Evolutionary conservation across 768 basidiomycete species (phyloP).

Genomic region (Boletus reticulatus): DNA sequence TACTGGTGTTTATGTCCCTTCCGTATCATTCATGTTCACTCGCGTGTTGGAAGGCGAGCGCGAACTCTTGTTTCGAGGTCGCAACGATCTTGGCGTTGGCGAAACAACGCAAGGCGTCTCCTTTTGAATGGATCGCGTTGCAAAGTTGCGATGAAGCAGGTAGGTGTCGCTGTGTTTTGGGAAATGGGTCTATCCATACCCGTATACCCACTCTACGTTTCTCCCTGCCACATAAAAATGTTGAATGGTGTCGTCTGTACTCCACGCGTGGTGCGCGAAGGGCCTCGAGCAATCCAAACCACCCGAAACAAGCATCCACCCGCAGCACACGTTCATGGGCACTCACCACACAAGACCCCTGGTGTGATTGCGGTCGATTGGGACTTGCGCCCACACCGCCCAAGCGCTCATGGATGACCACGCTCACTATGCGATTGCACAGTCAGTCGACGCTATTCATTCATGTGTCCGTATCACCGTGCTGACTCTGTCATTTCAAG

Average conservation of each 20-base stretch:
- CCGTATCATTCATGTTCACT: too few relatives aligned
- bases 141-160: conserved; percentile 49
- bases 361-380: conserved; percentile 63
- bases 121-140: conserved; percentile 34
- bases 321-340: conserved; percentile 57
- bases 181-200: neutral
- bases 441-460: conserved; percentile 39
- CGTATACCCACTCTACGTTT: too few relatives aligned
- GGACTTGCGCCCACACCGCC: conserved; percentile 65
- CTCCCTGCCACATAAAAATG: too few relatives aligned
- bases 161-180: conserved; percentile 26
- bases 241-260: too few relatives aligned
- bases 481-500: conserved; percentile 34
- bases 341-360: conserved; percentile 17
- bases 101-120: conserved; percentile 15
- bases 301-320: conserved; percentile 70
- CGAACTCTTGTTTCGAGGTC: conserved; percentile 41
- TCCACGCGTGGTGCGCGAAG: conserved; percentile 42
- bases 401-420: too few relatives aligned
- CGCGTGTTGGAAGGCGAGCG: conserved; percentile 12
- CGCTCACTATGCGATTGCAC: conserved; percentile 60
- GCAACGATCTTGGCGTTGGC: conserved; percentile 32
- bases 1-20: too few relatives aligned
- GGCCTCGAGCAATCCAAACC: conserved; percentile 52
- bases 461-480: neutral